Base-by-base conservation (phyloP, 1,139 yeast species). In the Protomyces pachydermus region DNA sequence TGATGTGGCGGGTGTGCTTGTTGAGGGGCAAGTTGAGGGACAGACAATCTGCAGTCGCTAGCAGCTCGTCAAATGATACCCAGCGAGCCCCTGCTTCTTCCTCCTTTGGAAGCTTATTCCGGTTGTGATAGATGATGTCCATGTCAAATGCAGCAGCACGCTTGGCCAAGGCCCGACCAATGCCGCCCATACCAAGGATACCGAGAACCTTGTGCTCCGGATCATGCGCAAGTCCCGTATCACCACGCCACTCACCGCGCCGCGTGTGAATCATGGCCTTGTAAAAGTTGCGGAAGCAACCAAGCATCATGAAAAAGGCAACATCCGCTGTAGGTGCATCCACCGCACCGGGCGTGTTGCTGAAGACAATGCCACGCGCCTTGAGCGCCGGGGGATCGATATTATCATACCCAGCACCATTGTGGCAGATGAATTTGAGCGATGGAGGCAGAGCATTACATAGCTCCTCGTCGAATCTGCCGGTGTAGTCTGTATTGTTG, bases 281-380 rank as follows among this genome's bases (percentile, higher is more conserved):
- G 65, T 79, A 78, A 71, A 81, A 88, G 75, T 86, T 86, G 72
- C 96, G 82, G 71, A 87, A 73, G 0, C 91, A 85, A 4, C 88
- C 83, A 58, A 88, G 74, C 18, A 86, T 70, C 70, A 88, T 77
- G 72, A 78, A 87, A 4, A 87, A 81, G 64, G 89, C 91, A 2
- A 91, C 84, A 70, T 86, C 91, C 0, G 96, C 96, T 14, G 96
- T 90, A 14, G 95, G 88, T 8, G 81, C 83, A 69, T 87, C 91
- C 18, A 88, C 95, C 3, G 87, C 78, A 3, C 78, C 79, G 3
- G 95, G 91, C 6, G 86, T 87, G 72, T 88, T 86, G 9, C 91
- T 83, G 10, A 88, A 77, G 74, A 86, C 90, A 64, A 88, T 85
- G 8, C 78, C 77, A 34, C 72, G 65, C n/a, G 69, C 75, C 10